Evolutionary conservation across 1,284 basidiomycete species (phyloP).

Genomic region (Grifola frondosa): DNA sequence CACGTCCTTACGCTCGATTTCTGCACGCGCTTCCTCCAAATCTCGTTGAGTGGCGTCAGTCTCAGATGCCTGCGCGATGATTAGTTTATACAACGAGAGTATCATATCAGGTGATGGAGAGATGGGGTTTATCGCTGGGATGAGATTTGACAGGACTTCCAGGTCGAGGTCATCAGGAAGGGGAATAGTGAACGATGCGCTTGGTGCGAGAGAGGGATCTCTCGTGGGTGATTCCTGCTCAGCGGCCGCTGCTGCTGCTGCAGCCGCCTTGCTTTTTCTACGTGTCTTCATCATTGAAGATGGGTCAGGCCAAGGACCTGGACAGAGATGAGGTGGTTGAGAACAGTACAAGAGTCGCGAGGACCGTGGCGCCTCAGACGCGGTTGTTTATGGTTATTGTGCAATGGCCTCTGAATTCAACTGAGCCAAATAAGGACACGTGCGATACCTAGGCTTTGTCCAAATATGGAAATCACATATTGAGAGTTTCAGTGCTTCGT

Average conservation of each 20-base stretch:
- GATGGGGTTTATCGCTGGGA: slow-evolving; percentile 54
- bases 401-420: slow-evolving; percentile 28
- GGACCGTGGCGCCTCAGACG: slow-evolving; percentile 13
- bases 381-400: slow-evolving; percentile 28
- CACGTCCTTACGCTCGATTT: slow-evolving; percentile 65
- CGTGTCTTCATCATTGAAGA: slow-evolving; percentile 38
- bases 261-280: slow-evolving; percentile 43
- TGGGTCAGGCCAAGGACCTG: slow-evolving; percentile 16
- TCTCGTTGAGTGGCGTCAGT: slow-evolving; percentile 55
- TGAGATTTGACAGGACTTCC: slow-evolving; percentile 51
- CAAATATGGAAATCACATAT: slow-evolving; percentile 2
- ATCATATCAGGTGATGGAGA: slow-evolving; percentile 58
- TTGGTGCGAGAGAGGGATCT: slow-evolving; percentile 23
- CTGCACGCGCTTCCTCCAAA: slow-evolving; percentile 64
- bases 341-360: slow-evolving; percentile 11
- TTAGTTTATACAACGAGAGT: slow-evolving; percentile 56
- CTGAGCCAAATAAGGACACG: slow-evolving; percentile 24
- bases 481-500: background rate
- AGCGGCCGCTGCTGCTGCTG: slow-evolving; percentile 31
- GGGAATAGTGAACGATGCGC: slow-evolving; percentile 29
- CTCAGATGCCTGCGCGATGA: slow-evolving; percentile 56
- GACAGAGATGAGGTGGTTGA: slow-evolving; percentile 8
- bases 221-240: slow-evolving; percentile 25
- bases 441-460: slow-evolving; percentile 5
- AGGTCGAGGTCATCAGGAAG: slow-evolving; percentile 62